Evolutionary conservation across 805 yeast genomes (phyloP), one percentile per base, ranked within the genome.

Genomic region (Citeromyces matritensis): DNA sequence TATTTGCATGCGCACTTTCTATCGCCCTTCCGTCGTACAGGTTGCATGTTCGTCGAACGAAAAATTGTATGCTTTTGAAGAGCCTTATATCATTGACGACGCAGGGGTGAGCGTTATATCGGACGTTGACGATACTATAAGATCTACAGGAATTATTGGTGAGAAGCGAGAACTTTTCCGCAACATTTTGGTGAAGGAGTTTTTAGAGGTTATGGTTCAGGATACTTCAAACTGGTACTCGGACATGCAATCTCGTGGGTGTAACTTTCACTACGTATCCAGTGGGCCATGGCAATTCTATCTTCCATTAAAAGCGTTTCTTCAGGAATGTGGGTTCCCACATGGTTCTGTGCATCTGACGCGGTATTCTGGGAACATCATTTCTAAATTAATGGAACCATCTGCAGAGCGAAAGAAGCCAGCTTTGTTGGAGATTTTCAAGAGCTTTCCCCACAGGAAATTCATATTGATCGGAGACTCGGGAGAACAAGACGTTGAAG

Each of bases 81-180:
- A 67, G 17, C 50, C 65, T 2, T 52, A 58, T 31, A 42, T 63
- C 23, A 58, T 72, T 9, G 37, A 37, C 1, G 42, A 45, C 0
- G 31, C 45, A 0, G 91, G 94, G 0, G 57, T 76, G 14, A 82
- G 81, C 9, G 51, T 91, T 2, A 85, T 91, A 14, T 75, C 86
- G 43, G 99, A 91, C 50, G 76, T 91, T 27, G 99, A 91, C 48
- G 99, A 91, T 48, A 91, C 99, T 0, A 74, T 88, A 24, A 80
- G 91, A 44, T 61, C 71, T 27, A 85, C 98, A 0, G 97, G 97
- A 2, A 88, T 91, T 1, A 64, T 81, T 23, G 88, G 88, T 1
- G 94, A 86, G 37, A 85, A 83, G 52, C 63, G 93, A 36, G 83
- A 80, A 26, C 61, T 88, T 40, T 73, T 91, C 53, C 63, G 78